Conservation (phyloP, 2,329 filamentous ascomycete species). For the Cladosporium sp. region DNA sequence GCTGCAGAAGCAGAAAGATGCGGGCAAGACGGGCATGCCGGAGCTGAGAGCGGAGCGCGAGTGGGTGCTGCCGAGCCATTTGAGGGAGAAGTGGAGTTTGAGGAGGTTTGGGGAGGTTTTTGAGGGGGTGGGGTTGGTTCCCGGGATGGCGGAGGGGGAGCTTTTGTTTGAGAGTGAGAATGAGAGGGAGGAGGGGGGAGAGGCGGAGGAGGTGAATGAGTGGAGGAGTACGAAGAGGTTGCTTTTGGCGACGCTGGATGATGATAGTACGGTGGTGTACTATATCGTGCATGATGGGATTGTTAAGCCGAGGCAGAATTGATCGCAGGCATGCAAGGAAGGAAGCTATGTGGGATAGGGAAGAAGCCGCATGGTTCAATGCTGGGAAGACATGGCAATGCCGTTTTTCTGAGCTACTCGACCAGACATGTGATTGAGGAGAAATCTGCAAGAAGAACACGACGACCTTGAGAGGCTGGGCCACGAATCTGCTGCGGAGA, state of each 20-base stretch:
- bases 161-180: slow-evolving; percentile 20
- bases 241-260: slow-evolving; percentile 68
- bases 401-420: too few relatives aligned
- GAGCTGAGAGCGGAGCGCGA: slow-evolving; percentile 50
- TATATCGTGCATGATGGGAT: slow-evolving; percentile 83
- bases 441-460: too few relatives aligned
- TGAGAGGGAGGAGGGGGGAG: slow-evolving; percentile 17
- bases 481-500: too few relatives aligned
- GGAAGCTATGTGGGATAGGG: background rate
- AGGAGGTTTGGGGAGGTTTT: slow-evolving; percentile 64
- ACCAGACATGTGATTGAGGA: too few relatives aligned
- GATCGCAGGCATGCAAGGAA: slow-evolving; percentile 23
- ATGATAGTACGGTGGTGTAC: slow-evolving; percentile 79
- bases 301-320: slow-evolving; percentile 81
- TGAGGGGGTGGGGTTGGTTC: slow-evolving; percentile 48
- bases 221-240: slow-evolving; percentile 58
- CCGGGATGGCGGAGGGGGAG: slow-evolving; percentile 30
- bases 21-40: slow-evolving; percentile 29
- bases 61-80: slow-evolving; percentile 71
- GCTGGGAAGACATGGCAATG: background rate
- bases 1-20: slow-evolving; percentile 50
- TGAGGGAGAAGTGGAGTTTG: slow-evolving; percentile 69
- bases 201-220: slow-evolving; percentile 27
- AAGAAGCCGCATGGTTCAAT: background rate
- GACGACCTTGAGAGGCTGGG: too few relatives aligned